Evolutionary conservation across 768 basidiomycete genomes (phyloP).

Genomic region (Infundibulicybe gibba): DNA sequence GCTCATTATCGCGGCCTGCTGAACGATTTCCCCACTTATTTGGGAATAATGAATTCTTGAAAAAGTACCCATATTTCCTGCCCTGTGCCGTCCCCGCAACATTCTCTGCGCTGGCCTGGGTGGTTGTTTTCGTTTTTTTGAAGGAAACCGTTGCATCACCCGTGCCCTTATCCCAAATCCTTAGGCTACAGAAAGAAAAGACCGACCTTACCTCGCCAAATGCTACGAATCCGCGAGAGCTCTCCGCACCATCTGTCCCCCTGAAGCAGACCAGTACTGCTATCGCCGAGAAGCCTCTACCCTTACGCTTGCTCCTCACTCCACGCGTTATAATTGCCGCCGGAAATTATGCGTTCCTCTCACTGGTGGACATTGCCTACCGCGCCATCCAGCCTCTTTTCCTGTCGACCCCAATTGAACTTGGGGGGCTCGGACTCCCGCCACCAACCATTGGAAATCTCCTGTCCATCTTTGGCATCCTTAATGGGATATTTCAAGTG

Average conservation of each 20-base stretch:
- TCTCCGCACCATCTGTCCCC: slow-evolving; percentile 8
- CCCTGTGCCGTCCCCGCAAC: slow-evolving; percentile 68
- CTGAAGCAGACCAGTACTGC: slow-evolving; percentile 16
- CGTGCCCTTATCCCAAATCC: slow-evolving; percentile 15
- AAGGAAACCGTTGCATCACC: slow-evolving; percentile 41
- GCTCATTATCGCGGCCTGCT: slow-evolving; percentile 50
- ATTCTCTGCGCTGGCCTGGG: slow-evolving; percentile 49
- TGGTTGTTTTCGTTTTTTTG: slow-evolving; percentile 48
- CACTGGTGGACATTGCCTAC: slow-evolving; percentile 64
- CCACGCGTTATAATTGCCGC: slow-evolving; percentile 56
- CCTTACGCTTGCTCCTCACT: slow-evolving; percentile 49
- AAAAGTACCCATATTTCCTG: slow-evolving; percentile 59
- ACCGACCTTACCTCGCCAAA: background rate
- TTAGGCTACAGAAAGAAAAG: slow-evolving; percentile 16
- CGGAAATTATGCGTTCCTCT: slow-evolving; percentile 61
- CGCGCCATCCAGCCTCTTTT: slow-evolving; percentile 69
- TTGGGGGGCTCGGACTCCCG: slow-evolving; percentile 69
- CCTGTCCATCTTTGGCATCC: slow-evolving; percentile 54
- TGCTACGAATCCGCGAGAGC: background rate
- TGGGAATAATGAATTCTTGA: slow-evolving; percentile 41
- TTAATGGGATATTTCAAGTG: slow-evolving; percentile 64
- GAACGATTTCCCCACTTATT: slow-evolving; percentile 51
- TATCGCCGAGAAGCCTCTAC: slow-evolving; percentile 30
- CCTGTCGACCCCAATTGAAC: slow-evolving; percentile 62
- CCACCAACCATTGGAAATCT: slow-evolving; percentile 65